Evolutionary conservation across 192 early-diverging fungal species (phyloP).

Genomic region (Coemansia sp.): DNA sequence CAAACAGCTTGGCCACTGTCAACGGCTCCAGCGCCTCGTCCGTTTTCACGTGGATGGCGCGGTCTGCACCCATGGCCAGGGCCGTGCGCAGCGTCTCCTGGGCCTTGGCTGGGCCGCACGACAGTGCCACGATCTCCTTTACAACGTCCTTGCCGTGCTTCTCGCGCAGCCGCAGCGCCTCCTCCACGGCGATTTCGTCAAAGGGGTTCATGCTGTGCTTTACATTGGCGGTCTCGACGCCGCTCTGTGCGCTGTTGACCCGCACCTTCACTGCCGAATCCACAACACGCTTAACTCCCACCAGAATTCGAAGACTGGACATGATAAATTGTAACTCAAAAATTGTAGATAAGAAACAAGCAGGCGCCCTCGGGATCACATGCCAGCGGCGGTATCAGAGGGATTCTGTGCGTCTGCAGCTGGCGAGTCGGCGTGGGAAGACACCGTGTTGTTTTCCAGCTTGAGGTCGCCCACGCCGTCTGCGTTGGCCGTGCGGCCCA

Average conservation of each 20-base stretch:
- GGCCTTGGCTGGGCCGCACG: conserved; percentile 83
- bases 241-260: conserved; percentile 80
- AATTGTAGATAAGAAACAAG: not conserved
- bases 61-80: conserved; percentile 97
- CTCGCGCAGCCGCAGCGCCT: conserved; percentile 92
- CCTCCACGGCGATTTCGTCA: conserved; percentile 98
- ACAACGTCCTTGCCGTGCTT: conserved; percentile 59
- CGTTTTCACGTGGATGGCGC: conserved; percentile 88
- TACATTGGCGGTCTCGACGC: conserved; percentile 87
- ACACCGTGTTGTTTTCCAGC: conserved; percentile 37
- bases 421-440: conserved; percentile 3
- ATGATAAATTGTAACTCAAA: conserved; percentile 6
- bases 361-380: not conserved
- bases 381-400: not conserved
- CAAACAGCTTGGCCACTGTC: conserved; percentile 89
- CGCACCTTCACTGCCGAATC: conserved; percentile 99
- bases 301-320: conserved; percentile 73
- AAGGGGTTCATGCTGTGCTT: conserved; percentile 99
- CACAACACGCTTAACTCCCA: conserved; percentile 94
- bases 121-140: conserved; percentile 84
- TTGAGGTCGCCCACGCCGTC: conserved; percentile 19
- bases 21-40: conserved; percentile 80
- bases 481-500: conserved; percentile 36
- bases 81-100: conserved; percentile 94
- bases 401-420: not conserved